Evolutionary conservation across 2,329 filamentous ascomycete genomes (phyloP).

Genomic region (Fusarium kyushuense): DNA sequence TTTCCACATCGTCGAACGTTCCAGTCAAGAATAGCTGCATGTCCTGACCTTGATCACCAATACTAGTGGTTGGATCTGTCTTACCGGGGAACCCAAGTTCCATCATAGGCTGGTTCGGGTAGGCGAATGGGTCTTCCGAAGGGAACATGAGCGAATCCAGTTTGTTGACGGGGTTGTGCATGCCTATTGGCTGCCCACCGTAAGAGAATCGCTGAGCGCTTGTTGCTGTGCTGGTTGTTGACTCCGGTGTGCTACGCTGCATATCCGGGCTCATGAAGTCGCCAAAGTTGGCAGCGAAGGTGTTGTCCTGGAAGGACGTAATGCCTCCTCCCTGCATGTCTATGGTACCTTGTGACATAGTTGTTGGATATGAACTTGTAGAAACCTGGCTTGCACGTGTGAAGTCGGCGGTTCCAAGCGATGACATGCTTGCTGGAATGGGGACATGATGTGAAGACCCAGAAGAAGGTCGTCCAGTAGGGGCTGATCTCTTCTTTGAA

Average conservation of each 20-base stretch:
- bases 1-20: slow-evolving; percentile 75
- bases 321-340: slow-evolving; percentile 52
- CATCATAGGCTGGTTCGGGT: slow-evolving; percentile 81
- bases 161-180: slow-evolving; percentile 69
- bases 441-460: slow-evolving; percentile 48
- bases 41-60: slow-evolving; percentile 52
- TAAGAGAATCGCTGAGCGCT: slow-evolving; percentile 55
- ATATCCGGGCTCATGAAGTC: slow-evolving; percentile 62
- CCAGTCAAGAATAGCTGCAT: slow-evolving; percentile 65
- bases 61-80: slow-evolving; percentile 51
- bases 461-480: slow-evolving; percentile 52
- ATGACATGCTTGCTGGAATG: slow-evolving; percentile 50
- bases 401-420: slow-evolving; percentile 52
- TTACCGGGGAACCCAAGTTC: slow-evolving; percentile 61
- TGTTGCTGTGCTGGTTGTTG: slow-evolving; percentile 55
- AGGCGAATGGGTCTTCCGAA: slow-evolving; percentile 81
- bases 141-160: slow-evolving; percentile 85
- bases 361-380: slow-evolving; percentile 46
- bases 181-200: slow-evolving; percentile 50
- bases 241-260: slow-evolving; percentile 58
- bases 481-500: slow-evolving; percentile 69
- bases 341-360: slow-evolving; percentile 50
- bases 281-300: slow-evolving; percentile 56
- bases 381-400: slow-evolving; percentile 49
- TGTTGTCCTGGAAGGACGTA: slow-evolving; percentile 52